Evolutionary conservation across 371 early-diverging fungal genomes (phyloP).

Genomic region (Mortierella sp.): DNA sequence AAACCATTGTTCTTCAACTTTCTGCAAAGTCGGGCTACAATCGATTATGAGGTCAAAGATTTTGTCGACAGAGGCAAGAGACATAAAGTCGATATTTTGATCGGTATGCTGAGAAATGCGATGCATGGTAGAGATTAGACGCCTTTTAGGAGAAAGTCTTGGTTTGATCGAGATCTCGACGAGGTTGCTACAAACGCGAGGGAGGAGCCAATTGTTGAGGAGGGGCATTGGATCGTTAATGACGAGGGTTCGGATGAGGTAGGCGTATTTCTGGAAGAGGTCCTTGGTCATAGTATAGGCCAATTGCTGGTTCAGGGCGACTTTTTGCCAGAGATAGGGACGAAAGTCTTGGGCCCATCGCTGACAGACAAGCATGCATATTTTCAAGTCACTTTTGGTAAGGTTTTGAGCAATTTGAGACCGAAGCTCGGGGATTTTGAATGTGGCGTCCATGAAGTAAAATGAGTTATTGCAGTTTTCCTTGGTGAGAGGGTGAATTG

Average conservation of each 20-base stretch:
- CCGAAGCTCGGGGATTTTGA: background rate
- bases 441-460: background rate
- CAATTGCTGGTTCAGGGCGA: background rate
- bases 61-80: background rate
- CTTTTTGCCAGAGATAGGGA: conserved; percentile 1
- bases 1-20: background rate
- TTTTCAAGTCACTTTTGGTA: background rate
- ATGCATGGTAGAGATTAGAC: background rate
- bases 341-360: conserved; percentile 10
- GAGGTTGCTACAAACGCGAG: conserved; percentile 4
- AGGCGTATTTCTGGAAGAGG: conserved; percentile 7
- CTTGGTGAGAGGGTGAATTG: background rate
- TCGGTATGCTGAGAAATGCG: background rate
- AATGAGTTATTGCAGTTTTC: background rate
- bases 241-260: background rate
- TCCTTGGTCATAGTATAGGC: conserved; percentile 3
- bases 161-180: background rate
- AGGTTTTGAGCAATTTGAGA: background rate
- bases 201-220: conserved; percentile 9
- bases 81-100: background rate
- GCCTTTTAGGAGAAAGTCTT: background rate
- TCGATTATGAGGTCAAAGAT: background rate
- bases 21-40: background rate
- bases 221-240: conserved; percentile 8
- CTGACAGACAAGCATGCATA: conserved; percentile 4